A percentile compares a stretch with the other conserved stretches of the same genome.
Evolutionary conservation across 345 rosid species (phyloP).

Genomic region (Acer negundo): DNA sequence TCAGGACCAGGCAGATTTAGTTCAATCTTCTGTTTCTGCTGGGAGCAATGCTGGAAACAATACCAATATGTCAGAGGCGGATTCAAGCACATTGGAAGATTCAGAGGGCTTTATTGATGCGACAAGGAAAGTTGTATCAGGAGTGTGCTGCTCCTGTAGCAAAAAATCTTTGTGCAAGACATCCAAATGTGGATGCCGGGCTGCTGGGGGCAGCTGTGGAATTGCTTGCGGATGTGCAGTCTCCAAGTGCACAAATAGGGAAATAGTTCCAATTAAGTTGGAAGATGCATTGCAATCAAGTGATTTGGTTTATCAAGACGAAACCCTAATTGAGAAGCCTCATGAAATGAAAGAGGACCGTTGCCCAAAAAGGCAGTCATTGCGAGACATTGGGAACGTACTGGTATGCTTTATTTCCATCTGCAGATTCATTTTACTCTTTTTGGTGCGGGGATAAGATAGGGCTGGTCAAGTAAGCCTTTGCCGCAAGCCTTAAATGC

Average conservation of each 20-base stretch:
- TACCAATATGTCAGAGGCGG: constrained; percentile 28
- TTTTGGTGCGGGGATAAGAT: background rate
- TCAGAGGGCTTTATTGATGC: constrained; percentile 35
- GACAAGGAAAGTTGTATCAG: constrained; percentile 28
- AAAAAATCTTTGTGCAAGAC: constrained; percentile 79
- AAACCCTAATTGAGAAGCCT: constrained; percentile 35
- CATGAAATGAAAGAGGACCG: constrained; percentile 36
- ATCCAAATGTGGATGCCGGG: constrained; percentile 70
- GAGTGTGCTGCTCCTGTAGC: constrained; percentile 77
- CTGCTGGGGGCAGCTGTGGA: constrained; percentile 64
- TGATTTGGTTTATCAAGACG: constrained; percentile 34
- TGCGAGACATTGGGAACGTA: constrained; percentile 77
- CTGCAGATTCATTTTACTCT: background rate
- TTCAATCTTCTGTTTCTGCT: constrained; percentile 42
- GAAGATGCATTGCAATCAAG: constrained; percentile 12
- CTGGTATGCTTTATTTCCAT: constrained; percentile 35
- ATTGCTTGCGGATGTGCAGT: constrained; percentile 66
- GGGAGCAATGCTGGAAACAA: constrained; percentile 48
- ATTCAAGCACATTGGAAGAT: constrained; percentile 40
- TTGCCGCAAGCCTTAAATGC: background rate
- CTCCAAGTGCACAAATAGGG: constrained; percentile 72
- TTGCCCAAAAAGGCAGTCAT: constrained; percentile 58
- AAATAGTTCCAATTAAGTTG: constrained; percentile 19
- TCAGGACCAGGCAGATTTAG: constrained; percentile 51
- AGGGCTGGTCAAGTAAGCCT: background rate